Evolutionary conservation across 176 grass and related monocot species (phyloP).

Genomic region (Oryza brachyantha): DNA sequence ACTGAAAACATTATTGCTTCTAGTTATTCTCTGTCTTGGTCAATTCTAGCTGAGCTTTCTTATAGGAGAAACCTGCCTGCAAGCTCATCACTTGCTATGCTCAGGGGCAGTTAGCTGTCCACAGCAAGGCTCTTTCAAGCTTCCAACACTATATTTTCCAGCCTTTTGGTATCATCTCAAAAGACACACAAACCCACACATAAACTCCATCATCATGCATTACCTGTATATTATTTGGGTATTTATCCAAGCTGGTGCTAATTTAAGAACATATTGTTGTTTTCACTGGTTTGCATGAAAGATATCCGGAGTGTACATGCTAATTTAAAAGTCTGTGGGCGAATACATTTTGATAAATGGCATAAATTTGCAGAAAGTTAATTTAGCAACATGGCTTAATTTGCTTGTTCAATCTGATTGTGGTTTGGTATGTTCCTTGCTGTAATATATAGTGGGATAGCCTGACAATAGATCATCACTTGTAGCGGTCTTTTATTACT

Average conservation of each 20-base stretch:
- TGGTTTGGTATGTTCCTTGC: background rate
- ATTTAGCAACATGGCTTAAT: background rate
- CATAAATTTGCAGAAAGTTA: background rate
- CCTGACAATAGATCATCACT: constrained; percentile 19
- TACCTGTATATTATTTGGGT: background rate
- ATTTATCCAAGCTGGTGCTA: background rate
- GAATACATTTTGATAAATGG: background rate
- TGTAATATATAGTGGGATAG: constrained; percentile 13
- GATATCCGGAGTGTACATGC: background rate
- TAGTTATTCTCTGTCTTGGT: constrained; percentile 45
- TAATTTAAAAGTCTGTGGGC: background rate
- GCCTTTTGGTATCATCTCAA: constrained; percentile 18
- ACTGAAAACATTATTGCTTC: constrained; percentile 38
- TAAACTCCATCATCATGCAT: background rate
- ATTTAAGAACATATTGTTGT: background rate
- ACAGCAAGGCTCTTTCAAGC: constrained; percentile 45
- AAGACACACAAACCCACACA: constrained; percentile 2
- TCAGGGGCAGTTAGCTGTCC: constrained; percentile 73
- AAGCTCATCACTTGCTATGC: constrained; percentile 36
- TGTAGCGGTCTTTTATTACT: background rate
- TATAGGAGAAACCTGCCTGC: constrained; percentile 39
- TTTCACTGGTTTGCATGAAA: constrained; percentile 7
- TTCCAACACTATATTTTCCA: constrained; percentile 37
- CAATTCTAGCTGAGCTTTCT: constrained; percentile 45
- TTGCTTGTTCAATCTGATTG: background rate